Evolutionary conservation across 2,329 filamentous ascomycete genomes (phyloP), one percentile per base, ranked within the genome.

Genomic region (Cladobotryum mycophilum): DNA sequence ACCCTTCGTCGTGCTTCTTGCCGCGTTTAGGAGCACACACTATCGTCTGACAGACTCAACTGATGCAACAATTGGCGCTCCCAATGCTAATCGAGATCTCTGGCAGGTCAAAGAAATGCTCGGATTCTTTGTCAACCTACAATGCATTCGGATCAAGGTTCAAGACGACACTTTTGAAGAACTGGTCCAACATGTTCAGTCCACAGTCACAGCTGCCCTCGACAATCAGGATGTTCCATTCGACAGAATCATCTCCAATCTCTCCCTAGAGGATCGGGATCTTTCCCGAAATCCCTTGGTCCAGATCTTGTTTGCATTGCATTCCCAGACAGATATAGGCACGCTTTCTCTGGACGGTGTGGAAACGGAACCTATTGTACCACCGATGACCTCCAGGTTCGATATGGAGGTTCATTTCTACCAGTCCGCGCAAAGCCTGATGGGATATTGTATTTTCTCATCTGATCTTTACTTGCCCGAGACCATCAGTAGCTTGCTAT

Each of bases 61-160:
- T 5, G 62, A 65, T 44, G 56, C 60, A 1, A 55, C 52, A 0
- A 54, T 65, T 3, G 62, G 61, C 0, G 52, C 45, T 2, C 51
- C 54, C 0, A 59, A 55, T 2, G 55, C 59, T 1, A 61, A 59
- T 11, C 54, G 60, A 0, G 47, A 59, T 7, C 36, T 52, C 1
- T 43, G 40, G 13, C 60, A 61, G 9, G 3, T 59, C 0, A 48
- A 58, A 22, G 44, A 58, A 12, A 53, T 60, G 0, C 55, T 62
- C 7, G 61, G 59, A 1, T 60, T 60, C 53, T 63, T 63, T 14
- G 61, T 62, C 41, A 63, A 61, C 30, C 49, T 55, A 0, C 62
- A 64, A 34, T 61, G 60, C 12, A 55, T 64, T 18, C 51, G 60
- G n/a, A 49, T 62, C 36, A 41, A 18, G 1, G 12, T 64, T 6